Percentiles rank a stretch among this genome's conserved stretches.
These are phyloP conservation scores for Phoma herbarum DNA, from an alignment of 2,329 filamentous ascomycete species.

Conservation along the genomic window DNA sequence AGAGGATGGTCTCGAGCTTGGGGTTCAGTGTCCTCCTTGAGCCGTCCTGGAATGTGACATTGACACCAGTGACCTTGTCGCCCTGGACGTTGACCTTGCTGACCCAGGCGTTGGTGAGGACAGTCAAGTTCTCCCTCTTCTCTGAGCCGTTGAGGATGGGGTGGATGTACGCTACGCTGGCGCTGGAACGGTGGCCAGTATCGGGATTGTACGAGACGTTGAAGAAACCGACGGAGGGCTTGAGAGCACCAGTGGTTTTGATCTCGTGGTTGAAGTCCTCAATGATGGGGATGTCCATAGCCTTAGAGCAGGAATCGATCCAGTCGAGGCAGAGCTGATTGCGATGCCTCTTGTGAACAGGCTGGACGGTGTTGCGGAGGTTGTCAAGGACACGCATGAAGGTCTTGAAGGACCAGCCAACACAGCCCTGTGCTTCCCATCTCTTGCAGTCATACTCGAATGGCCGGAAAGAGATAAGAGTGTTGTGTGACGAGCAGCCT, in stretches of 20 bases:
- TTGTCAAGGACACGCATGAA: constrained; percentile 85
- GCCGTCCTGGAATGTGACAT: constrained; percentile 71
- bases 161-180: constrained; percentile 91
- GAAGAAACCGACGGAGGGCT: constrained; percentile 86
- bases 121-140: constrained; percentile 81
- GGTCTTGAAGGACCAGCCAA: constrained; percentile 85
- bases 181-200: constrained; percentile 82
- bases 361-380: constrained; percentile 88
- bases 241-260: constrained; percentile 73
- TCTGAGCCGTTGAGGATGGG: constrained; percentile 86
- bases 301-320: constrained; percentile 80
- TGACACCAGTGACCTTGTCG: constrained; percentile 76
- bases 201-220: constrained; percentile 92
- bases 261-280: constrained; percentile 90
- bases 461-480: constrained; percentile 89
- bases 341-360: constrained; percentile 82
- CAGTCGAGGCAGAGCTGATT: constrained; percentile 94
- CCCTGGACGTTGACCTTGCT: constrained; percentile 77
- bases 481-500: constrained; percentile 94
- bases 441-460: constrained; percentile 88
- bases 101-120: constrained; percentile 89
- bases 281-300: constrained; percentile 81
- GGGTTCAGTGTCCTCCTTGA: constrained; percentile 65
- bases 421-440: constrained; percentile 83
- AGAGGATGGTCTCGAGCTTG: constrained; percentile 79